Base-by-base conservation (phyloP, 768 basidiomycete species). In the Russula earlei region DNA sequence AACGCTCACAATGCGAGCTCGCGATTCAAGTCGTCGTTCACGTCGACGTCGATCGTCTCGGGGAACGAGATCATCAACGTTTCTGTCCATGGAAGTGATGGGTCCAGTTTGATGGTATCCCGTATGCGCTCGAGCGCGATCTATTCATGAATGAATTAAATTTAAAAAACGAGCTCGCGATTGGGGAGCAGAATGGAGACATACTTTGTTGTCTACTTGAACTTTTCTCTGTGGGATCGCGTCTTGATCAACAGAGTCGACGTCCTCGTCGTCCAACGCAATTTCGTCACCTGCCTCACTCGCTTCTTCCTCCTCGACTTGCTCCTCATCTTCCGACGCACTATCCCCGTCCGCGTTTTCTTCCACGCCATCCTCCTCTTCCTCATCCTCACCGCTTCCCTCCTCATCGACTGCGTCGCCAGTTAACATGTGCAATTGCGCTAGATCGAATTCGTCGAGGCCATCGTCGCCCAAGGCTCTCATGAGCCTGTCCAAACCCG, bases 1-100 rank as follows among this genome's bases (percentile, higher is more conserved):
- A 49, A 36, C 69, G 97, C 56, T 42, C 69, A 98, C 93, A 99
- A 97, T 17, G 91, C 89, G 41, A 97, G 80, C 71, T 99, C 96
- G 56, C 96, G 87, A 63, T 90, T 87, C 24, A 99, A 76, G 69
- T 98, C 95, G 68, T 93, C 87, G 50, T 87, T 70, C 24, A 91
- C 83, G 61, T 91, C 86, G 31, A 83, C 84, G 4, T 84, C 77
- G 54, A 90, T 84, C 19, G 77, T 75, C 55, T 86, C 72, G 5
- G 91, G 86, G 69, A 83, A 92, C 25, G 82, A 73, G 5, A 92
- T 66, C 0, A 77, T 74, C 1, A 93, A 75, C 0, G 88, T 91
- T 67, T 94, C 90, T 49, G 88, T 89, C 90, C 90, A 92, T 17
- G 87, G 78, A 44, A 91, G 68, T 57, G 81, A 80, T 25, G 81